Conservation (phyloP, 2,329 filamentous ascomycete species). For the Alternaria viburni region DNA sequence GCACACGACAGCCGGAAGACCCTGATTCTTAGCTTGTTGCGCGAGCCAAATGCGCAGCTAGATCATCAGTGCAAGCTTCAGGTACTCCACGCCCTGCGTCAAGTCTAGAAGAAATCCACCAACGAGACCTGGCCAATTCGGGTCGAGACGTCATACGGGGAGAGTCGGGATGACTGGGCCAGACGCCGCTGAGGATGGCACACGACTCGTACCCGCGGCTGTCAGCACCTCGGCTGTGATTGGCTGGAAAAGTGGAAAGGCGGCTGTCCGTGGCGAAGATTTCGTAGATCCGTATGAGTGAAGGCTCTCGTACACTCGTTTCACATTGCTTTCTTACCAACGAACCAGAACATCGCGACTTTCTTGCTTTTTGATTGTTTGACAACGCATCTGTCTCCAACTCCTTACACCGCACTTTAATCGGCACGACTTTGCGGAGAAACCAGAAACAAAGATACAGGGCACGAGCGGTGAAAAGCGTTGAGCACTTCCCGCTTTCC, state of each 20-base stretch:
- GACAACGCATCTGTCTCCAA: conserved; percentile 5
- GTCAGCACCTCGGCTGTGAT: conserved; percentile 8
- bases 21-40: conserved; percentile 5
- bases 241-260: conserved; percentile 5
- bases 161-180: conserved; percentile 19
- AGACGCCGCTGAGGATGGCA: conserved; percentile 11
- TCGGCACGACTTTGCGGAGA: background rate
- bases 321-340: background rate
- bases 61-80: conserved; percentile 3
- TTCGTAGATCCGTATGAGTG: conserved; percentile 12
- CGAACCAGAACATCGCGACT: background rate
- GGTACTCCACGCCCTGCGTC: conserved; percentile 16
- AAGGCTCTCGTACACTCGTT: conserved; percentile 2
- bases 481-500: conserved; percentile 19
- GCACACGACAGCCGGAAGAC: conserved; percentile 8
- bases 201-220: conserved; percentile 11
- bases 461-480: conserved; percentile 19
- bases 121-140: conserved; percentile 3
- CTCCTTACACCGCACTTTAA: conserved; percentile 7
- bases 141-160: conserved; percentile 27
- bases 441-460: conserved; percentile 1
- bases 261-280: conserved; percentile 12
- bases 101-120: conserved; percentile 1
- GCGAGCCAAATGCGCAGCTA: background rate
- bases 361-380: background rate